Percentiles rank a stretch among this genome's conserved stretches.
These are phyloP conservation scores for Fonsecaea multimorphosa DNA, from an alignment of 2,329 filamentous ascomycete species.

Conservation along the genomic window DNA sequence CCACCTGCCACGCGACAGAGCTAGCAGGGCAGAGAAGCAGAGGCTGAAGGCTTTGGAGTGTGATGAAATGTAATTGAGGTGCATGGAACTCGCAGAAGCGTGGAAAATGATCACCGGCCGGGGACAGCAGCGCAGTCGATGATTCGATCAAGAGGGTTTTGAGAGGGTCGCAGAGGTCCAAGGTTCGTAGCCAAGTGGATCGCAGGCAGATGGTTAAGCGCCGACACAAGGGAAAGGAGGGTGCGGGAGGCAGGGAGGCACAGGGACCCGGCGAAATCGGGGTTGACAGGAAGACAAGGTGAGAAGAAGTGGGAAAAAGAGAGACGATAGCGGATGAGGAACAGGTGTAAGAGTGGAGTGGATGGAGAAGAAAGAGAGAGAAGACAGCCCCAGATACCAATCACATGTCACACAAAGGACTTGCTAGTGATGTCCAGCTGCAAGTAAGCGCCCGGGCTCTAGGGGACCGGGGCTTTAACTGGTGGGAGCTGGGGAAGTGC, in stretches of 20 bases:
- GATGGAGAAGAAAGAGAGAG: constrained; percentile 1
- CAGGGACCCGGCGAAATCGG: constrained; percentile 3
- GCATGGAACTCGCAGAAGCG: constrained; percentile 20
- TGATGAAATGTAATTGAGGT: constrained; percentile 24
- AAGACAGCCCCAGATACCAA: neutral
- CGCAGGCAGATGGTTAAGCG: constrained; percentile 28
- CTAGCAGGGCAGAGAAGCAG: neutral
- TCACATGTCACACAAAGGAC: constrained; percentile 1
- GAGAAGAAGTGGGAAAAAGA: neutral
- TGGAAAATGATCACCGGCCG: constrained; percentile 27
- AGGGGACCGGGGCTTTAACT: neutral
- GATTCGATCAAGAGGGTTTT: constrained; percentile 19
- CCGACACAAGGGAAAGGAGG: constrained; percentile 33
- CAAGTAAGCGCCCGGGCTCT: constrained; percentile 31
- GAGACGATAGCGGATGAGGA: neutral
- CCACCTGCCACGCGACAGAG: constrained; percentile 30
- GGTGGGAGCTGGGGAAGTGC: neutral
- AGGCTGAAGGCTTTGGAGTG: constrained; percentile 18
- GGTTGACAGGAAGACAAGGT: neutral
- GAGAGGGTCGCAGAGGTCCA: neutral
- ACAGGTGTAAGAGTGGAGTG: neutral
- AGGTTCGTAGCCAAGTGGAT: constrained; percentile 9
- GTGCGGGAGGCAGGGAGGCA: constrained; percentile 26
- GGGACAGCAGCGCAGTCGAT: neutral
- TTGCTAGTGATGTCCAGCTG: constrained; percentile 25